Percentiles rank a stretch among this genome's conserved stretches.
Evolutionary conservation across 2,329 filamentous ascomycete species (phyloP).

Genomic region (Macroventuria anomochaeta): DNA sequence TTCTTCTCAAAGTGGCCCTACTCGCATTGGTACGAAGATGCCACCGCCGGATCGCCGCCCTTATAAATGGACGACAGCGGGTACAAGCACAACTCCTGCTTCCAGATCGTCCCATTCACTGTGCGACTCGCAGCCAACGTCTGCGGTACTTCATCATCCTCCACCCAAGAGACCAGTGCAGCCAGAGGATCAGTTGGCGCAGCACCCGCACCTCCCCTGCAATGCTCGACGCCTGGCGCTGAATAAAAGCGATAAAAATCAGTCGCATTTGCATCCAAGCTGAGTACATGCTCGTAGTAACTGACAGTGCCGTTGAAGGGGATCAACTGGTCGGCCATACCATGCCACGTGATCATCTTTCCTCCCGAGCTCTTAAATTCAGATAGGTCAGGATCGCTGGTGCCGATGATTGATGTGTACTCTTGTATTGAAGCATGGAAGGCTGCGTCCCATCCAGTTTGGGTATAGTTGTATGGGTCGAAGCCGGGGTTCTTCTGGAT

Average conservation of each 20-base stretch:
- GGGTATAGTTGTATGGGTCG: conserved; percentile 2
- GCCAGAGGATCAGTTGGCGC: conserved; percentile 41
- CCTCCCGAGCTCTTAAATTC: conserved; percentile 27
- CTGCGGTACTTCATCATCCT: conserved; percentile 23
- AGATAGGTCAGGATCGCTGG: conserved; percentile 23
- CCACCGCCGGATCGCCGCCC: conserved; percentile 9
- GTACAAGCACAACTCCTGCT: conserved; percentile 21
- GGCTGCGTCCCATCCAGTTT: conserved; percentile 1
- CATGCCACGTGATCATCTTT: conserved; percentile 36
- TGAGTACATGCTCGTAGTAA: conserved; percentile 24
- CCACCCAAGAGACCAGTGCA: conserved; percentile 33
- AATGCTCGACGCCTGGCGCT: conserved; percentile 30
- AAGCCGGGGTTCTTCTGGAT: conserved; percentile 22
- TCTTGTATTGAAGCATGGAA: conserved; percentile 18
- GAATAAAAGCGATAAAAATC: conserved; percentile 33
- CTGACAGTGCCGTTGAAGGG: conserved; percentile 16
- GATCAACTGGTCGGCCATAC: conserved; percentile 23
- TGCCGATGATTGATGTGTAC: conserved; percentile 24
- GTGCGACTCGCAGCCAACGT: conserved; percentile 18
- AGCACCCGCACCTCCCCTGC: conserved; percentile 22
- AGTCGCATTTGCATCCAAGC: conserved; percentile 15
- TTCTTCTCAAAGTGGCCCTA: no score
- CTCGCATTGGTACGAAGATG: conserved; percentile 10
- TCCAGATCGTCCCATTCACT: conserved; percentile 10
- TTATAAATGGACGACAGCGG: conserved; percentile 20